Evolutionary conservation across 805 yeast species (phyloP), one percentile per base, ranked within the genome.

Genomic region (Kazachstania africana): DNA sequence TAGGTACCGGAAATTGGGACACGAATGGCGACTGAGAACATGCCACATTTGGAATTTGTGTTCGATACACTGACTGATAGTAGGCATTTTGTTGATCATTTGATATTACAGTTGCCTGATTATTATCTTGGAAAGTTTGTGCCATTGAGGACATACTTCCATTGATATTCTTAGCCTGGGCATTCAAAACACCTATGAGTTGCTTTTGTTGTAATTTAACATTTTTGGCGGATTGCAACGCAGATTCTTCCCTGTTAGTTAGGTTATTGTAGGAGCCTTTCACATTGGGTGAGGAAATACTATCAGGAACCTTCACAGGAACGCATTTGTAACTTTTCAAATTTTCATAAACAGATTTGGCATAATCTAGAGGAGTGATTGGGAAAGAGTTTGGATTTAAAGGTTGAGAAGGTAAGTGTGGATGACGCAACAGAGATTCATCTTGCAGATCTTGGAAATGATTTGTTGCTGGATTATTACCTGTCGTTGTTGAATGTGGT

Each of bases 281-380:
- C 6, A 19, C 10, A 8, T 19, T 6, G 6, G 22, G 22, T 19
- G 36, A 24, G 21, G 29, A 28, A 26, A 18, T 31, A 15, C 34
- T 31, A 26, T 45, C 46, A 29, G 42, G 47, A 14, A 48, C 36
- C 29, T 43, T 44, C 4, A 45, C 49, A 3, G 56, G 56, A 4
- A 50, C 50, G 34, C 54, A 49, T 26, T 43, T 47, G 39, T 45
- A 50, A 8, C 47, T 38, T 28, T 44, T 46, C 29, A 49, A 31
- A 27, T 44, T 47, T 17, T 50, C 52, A 33, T 50, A 50, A n/a
- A 50, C 39, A 20, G 47, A 42, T 31, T 47, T 47, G 3, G 56
- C 55, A 35, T 49, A 50, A 23, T 48, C 53, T 18, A 50, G 22
- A 3, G 55, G 56, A 3, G 53, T 45, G 5, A 40, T 36, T 6